Conservation (phyloP, 306 rosid species). For the Delonix regia region DNA sequence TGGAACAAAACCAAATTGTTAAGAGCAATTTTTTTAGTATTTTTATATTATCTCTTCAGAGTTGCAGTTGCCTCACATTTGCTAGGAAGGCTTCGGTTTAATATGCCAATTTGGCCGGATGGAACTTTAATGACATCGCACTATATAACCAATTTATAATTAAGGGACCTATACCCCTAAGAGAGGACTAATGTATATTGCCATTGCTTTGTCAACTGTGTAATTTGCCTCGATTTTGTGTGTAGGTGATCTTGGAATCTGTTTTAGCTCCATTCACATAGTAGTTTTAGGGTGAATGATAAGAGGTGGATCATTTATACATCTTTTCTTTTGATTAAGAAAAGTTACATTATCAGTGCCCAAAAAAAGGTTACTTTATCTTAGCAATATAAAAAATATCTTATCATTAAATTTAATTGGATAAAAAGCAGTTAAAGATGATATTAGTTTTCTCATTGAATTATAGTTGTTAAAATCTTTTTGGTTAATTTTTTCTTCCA, state of each 20-base stretch:
- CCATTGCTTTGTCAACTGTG: not conserved
- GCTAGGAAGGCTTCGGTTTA: constrained; percentile 19
- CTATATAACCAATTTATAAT: not conserved
- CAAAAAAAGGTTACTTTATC: no score
- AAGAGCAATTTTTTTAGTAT: not conserved
- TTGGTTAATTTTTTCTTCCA: no score
- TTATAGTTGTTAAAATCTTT: no score
- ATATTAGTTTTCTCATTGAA: no score
- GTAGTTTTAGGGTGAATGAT: no score
- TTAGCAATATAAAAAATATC: no score
- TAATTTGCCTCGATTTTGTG: not conserved
- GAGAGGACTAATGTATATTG: not conserved
- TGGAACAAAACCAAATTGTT: constrained; percentile 5
- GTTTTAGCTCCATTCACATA: no score
- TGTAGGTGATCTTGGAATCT: not conserved
- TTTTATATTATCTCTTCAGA: not conserved
- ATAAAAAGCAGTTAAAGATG: no score
- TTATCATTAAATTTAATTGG: no score
- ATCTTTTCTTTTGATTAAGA: no score
- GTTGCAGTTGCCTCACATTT: constrained; percentile 10
- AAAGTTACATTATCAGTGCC: no score
- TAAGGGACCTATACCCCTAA: not conserved
- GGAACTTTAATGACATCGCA: not conserved
- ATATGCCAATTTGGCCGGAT: not conserved
- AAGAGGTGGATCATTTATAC: no score